These are phyloP conservation scores for Sporothrix mexicana DNA, from an alignment of 2,329 filamentous ascomycete species.

Conservation along the genomic window DNA sequence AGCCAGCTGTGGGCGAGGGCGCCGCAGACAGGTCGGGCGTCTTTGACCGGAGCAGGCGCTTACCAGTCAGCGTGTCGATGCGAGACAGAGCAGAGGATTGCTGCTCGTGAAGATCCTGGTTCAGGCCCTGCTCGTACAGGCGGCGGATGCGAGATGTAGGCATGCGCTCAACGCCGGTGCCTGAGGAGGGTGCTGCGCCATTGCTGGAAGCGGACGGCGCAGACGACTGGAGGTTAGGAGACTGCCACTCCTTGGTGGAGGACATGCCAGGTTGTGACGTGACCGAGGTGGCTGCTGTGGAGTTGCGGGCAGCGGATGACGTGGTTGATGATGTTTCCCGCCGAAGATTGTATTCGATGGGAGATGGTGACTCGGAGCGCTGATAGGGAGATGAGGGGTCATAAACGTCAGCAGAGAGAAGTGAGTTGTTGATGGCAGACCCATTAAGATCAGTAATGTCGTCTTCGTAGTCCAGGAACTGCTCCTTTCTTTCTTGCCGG, in stretches of 20 bases:
- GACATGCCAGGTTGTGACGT: conserved; percentile 68
- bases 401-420: conserved; percentile 47
- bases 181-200: conserved; percentile 44
- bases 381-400: conserved; percentile 42
- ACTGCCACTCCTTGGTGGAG: conserved; percentile 59
- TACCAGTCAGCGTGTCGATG: conserved; percentile 77
- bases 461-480: conserved; percentile 37
- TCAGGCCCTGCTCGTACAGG: conserved; percentile 82
- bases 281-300: conserved; percentile 87
- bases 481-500: conserved; percentile 64
- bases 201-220: neutral
- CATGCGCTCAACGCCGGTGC: conserved; percentile 62
- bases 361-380: conserved; percentile 62
- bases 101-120: conserved; percentile 79
- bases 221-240: conserved; percentile 39
- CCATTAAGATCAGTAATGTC: conserved; percentile 41
- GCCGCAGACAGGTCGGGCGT: conserved; percentile 57
- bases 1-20: conserved; percentile 54
- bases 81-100: conserved; percentile 77
- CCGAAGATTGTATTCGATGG: conserved; percentile 72
- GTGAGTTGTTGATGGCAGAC: conserved; percentile 33
- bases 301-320: conserved; percentile 74
- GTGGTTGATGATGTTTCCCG: conserved; percentile 87
- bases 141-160: conserved; percentile 72
- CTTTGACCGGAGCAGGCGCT: conserved; percentile 58